These are phyloP conservation scores for Cicer arietinum DNA, from an alignment of 306 rosid genomes.

Conservation along the genomic window DNA sequence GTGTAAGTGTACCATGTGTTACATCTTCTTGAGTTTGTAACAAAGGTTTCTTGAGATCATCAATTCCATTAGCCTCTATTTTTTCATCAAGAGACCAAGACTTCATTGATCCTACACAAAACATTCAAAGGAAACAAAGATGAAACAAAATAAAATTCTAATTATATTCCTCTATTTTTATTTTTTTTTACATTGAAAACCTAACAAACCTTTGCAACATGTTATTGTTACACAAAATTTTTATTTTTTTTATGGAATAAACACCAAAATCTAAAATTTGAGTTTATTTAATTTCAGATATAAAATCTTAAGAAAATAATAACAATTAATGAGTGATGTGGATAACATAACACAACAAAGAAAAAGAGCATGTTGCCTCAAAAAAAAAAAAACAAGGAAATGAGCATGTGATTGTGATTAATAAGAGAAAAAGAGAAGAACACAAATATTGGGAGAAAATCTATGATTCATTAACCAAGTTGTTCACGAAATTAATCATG, in stretches of 20 bases:
- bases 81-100: neutral
- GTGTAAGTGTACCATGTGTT: conserved; percentile 40
- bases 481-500: too few species aligned
- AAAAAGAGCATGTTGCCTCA: too few species aligned
- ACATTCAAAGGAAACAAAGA: neutral
- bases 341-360: neutral
- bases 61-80: conserved; percentile 52
- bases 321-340: too few species aligned
- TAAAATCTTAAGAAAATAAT: too few species aligned
- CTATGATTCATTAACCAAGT: conserved; percentile 13
- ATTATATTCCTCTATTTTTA: neutral
- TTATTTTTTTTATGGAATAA: too few species aligned
- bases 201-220: neutral
- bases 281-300: too few species aligned
- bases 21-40: conserved; percentile 44
- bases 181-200: neutral
- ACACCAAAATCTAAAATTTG: too few species aligned
- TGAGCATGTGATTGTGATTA: neutral
- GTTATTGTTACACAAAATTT: too few species aligned
- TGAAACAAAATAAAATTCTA: neutral
- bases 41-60: conserved; percentile 52
- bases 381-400: too few species aligned
- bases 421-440: neutral
- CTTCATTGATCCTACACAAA: conserved; percentile 22
- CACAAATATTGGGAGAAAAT: neutral